These are phyloP conservation scores for Sporothrix euskadiensis DNA, from an alignment of 2,329 filamentous ascomycete genomes.

Conservation along the genomic window DNA sequence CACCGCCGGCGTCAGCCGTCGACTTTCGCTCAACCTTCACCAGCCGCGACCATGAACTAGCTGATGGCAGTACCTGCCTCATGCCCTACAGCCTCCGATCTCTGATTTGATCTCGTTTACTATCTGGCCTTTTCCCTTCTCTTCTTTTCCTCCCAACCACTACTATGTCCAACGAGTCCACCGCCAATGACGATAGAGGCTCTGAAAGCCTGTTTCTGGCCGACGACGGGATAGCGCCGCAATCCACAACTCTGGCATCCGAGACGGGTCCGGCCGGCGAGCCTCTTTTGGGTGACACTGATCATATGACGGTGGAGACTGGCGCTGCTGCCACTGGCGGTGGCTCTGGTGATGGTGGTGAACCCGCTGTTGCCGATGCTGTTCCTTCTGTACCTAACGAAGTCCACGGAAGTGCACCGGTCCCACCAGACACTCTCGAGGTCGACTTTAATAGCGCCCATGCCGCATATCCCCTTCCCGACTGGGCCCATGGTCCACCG, in stretches of 20 bases:
- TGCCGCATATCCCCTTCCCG: background rate
- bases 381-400: background rate
- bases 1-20: conserved; percentile 1
- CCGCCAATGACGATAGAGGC: background rate
- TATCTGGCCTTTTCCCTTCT: background rate
- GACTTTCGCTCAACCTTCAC: background rate
- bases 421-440: background rate
- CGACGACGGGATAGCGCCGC: background rate
- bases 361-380: background rate
- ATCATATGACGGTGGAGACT: background rate
- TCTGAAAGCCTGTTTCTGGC: background rate
- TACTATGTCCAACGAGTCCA: background rate
- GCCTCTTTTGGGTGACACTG: background rate
- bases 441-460: background rate
- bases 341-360: background rate
- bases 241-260: background rate
- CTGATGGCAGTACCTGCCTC: background rate
- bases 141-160: background rate
- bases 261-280: background rate
- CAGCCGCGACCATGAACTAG: conserved; percentile 10
- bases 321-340: background rate
- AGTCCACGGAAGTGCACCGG: background rate
- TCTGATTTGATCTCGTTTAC: background rate
- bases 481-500: background rate
- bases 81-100: background rate